phyloP scores from a whole-genome alignment of 78 protist genomes.

The Dictyostelium citrinum region DNA sequence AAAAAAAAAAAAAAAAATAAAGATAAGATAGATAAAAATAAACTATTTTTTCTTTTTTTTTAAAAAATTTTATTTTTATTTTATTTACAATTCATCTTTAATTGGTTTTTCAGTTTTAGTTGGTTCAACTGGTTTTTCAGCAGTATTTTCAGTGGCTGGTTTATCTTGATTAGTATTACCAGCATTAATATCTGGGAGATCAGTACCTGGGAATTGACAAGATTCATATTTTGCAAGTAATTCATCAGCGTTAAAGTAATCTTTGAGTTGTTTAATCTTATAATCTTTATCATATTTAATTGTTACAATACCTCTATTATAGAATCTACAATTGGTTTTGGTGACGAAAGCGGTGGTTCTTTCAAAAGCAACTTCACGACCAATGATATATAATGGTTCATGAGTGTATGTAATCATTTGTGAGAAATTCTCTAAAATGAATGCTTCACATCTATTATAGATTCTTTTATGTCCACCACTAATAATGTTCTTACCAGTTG shows the following conservation, averaged over 20 bases:
- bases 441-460: slow-evolving; percentile 55
- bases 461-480: slow-evolving; percentile 71
- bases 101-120: background rate
- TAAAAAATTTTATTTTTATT: background rate
- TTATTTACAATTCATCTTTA: slow-evolving; percentile 27
- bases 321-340: slow-evolving; percentile 62
- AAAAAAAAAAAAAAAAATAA: background rate
- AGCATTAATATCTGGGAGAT: slow-evolving; percentile 64
- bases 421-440: slow-evolving; percentile 50
- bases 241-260: slow-evolving; percentile 60
- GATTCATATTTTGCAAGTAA: slow-evolving; percentile 21
- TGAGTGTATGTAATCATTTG: slow-evolving; percentile 27
- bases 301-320: slow-evolving; percentile 59
- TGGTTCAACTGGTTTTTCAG: background rate
- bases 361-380: slow-evolving; percentile 53
- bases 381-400: slow-evolving; percentile 30
- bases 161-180: background rate
- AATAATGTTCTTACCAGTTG: slow-evolving; percentile 61
- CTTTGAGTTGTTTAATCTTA: slow-evolving; percentile 67
- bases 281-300: slow-evolving; percentile 63
- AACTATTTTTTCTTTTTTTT: background rate
- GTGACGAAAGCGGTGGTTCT: slow-evolving; percentile 58
- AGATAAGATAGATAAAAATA: no score
- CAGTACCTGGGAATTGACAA: slow-evolving; percentile 75
- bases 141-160: background rate